Evolutionary conservation across 768 basidiomycete species (phyloP), one percentile per base, ranked within the genome.

Genomic region (Lanmaoa pseudosensibilis): DNA sequence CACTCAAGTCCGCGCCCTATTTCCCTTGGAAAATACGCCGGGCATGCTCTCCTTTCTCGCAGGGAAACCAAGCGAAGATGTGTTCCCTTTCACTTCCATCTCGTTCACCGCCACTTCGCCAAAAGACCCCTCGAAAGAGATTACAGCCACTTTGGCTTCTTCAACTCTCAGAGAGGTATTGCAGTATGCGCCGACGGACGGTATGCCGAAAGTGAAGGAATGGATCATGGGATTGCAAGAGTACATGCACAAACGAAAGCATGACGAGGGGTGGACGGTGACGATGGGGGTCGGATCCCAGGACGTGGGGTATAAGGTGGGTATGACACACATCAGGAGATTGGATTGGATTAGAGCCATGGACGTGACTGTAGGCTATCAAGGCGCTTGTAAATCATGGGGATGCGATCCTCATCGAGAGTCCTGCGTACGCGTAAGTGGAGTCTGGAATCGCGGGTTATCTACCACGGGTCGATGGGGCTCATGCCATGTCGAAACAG

Each of bases 61-160:
- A 0, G 93, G 93, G 32, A 90, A 93, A 70, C 93, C 92, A 13
- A 92, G 94, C 68, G 79, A 87, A 10, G 74, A 78, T 3, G 86
- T 89, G 2, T 94, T 94, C 75, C 94, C 93, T 2, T 88, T 96
- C 75, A 86, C 84, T 1, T 83, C 84, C 2, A 74, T 95, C 61
- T 84, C 79, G 50, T 82, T 88, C 66, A 82, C 75, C 3, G 79
- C 82, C 4, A 75, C 75, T 36, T 80, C 80, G 7, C 80, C 79
- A 2, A 67, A 62, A 23, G 71, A 79, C 58, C 73, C 74, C 3
- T 52, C 58, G n/a, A 65, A 77, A 58, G 81, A 83, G 44, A 70
- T 73, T 3, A 64, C 74, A 1, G 66, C 89, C 49, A 75, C 72
- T 0, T 73, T 93, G 37, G 74, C 75, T 23, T 78, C 76, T 0